These are phyloP conservation scores for Tulasnella sp. DNA, from an alignment of 768 basidiomycete species.

Conservation along the genomic window DNA sequence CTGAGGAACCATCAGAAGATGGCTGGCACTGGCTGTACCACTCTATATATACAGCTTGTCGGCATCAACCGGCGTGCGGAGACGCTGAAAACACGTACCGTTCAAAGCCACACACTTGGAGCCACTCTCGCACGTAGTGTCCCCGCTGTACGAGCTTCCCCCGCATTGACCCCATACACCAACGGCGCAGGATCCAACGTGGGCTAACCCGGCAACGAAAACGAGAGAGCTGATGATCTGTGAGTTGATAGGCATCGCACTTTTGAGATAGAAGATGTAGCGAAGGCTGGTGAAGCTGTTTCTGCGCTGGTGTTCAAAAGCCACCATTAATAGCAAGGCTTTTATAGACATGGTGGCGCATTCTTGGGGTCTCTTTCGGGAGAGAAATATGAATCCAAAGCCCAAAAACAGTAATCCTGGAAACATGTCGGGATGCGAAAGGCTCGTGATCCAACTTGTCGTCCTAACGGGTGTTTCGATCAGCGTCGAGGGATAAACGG, in stretches of 20 bases:
- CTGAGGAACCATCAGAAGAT: background rate
- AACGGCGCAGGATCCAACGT: slow-evolving; percentile 3
- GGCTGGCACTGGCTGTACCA: slow-evolving; percentile 1
- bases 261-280: background rate
- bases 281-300: background rate
- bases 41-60: background rate
- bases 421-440: background rate
- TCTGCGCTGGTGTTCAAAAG: background rate
- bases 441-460: background rate
- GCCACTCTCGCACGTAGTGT: slow-evolving; percentile 4
- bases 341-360: background rate
- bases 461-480: background rate
- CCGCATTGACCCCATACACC: slow-evolving; percentile 16
- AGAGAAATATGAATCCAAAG: background rate
- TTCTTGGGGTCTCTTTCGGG: background rate
- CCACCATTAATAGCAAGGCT: background rate
- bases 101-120: background rate
- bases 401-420: background rate
- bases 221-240: background rate
- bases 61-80: background rate
- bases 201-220: background rate
- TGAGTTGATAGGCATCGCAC: background rate
- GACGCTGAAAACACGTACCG: background rate
- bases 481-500: background rate
- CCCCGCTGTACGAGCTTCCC: background rate